Evolutionary conservation across 169 alveolate species (phyloP).

Genomic region (Cyclospora cayetanensis): DNA sequence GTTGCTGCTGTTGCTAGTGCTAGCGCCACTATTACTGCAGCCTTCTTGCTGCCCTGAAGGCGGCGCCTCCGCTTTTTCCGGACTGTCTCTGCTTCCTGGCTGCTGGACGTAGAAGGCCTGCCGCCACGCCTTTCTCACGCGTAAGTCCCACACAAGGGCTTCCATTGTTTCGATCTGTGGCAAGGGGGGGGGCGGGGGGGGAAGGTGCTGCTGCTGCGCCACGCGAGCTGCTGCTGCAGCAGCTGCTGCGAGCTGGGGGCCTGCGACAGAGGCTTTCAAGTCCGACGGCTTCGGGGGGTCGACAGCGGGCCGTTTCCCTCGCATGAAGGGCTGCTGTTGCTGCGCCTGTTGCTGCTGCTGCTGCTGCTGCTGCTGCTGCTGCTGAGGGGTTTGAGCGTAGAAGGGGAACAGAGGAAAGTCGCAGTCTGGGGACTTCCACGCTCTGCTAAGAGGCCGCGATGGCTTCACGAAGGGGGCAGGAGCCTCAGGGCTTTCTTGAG

Average conservation of each 20-base stretch:
- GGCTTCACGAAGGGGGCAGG: neutral
- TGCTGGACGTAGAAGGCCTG: neutral
- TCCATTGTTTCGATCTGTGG: neutral
- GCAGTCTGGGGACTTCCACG: neutral
- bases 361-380: slow-evolving; percentile 21
- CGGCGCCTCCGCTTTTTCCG: too few species aligned
- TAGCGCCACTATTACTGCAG: too few species aligned
- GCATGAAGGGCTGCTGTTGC: neutral
- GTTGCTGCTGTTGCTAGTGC: neutral
- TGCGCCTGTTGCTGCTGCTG: neutral
- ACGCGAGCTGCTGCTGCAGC: neutral
- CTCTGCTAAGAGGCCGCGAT: neutral
- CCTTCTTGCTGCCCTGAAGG: too few species aligned
- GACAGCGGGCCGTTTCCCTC: neutral
- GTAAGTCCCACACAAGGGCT: neutral
- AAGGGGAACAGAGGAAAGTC: neutral
- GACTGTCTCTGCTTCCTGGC: too few species aligned
- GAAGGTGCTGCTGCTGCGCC: slow-evolving; percentile 5
- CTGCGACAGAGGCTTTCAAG: neutral
- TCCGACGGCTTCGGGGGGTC: neutral
- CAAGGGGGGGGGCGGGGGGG: neutral
- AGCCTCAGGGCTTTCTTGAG: neutral
- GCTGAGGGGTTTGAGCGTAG: neutral
- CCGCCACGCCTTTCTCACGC: neutral
- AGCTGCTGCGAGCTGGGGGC: neutral